Base-by-base conservation (phyloP, 75 land plant species). In the Ceratopteris richardii region DNA sequence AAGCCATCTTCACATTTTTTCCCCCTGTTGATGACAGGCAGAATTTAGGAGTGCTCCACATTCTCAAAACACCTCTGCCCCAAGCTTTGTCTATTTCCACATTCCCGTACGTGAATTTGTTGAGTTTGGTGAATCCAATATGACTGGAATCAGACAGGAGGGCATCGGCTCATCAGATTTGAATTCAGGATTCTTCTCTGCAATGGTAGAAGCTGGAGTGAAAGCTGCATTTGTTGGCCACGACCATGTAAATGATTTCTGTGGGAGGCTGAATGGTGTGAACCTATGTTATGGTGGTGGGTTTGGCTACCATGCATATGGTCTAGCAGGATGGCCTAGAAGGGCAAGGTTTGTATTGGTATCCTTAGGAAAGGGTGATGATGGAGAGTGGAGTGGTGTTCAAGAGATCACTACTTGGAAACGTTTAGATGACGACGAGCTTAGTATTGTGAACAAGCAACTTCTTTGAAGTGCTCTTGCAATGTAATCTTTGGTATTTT, bases 281-380 rank as follows among this genome's bases (percentile, higher is more conserved):
- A 58, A 82, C 16, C 72, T 87, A 0, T 91, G 97, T 57, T 91
- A 91, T 75, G 85, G 77, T 14, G 97, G 97, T 16, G 97, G 93
- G 0, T 84, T 87, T 72, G 97, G 97, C 24, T 91, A 91, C 72
- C 97, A 91, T 69, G 97, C 97, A 13, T 87, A 91, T 74, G 97
- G 97, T 2, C 69, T 75, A 52, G 93, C 88, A 31, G 97, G 97
- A 21, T 84, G 92, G 97, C 40, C 82, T 1, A 77, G 97, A 60
- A 69, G 97, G 51, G 78, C 89, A 4, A 79, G 97, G 48, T 79
- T 91, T 26, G 82, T 91, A 13, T 56, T 66, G 21, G 97, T 83
- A 0, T 48, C 55, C n/a, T 69, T 87, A 30, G 79, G 75, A 63
- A 76, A 73, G 48, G 71, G 54, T 14, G 21, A 9, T 21, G 46